Base-by-base conservation (phyloP, 164 flowering plant species). In the Malania oleifera region DNA sequence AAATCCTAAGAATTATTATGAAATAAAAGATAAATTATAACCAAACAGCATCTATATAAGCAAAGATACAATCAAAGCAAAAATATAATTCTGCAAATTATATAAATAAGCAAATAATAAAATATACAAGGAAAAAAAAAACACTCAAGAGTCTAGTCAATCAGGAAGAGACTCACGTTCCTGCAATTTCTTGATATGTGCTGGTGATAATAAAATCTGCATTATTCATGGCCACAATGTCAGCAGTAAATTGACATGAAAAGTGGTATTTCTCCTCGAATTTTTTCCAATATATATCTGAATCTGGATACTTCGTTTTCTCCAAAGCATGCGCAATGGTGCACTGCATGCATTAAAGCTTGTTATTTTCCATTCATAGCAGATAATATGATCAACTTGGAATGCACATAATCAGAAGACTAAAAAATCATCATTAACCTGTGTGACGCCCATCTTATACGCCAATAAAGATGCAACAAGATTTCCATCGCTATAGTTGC, bases 401-500 rank as follows among this genome's bases (percentile, higher is more conserved):
- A 18, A 28, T 52, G 55, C 37, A 52, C 13, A 20, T 43, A 1
- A 29, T 3, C 1, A 56, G 19, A 53, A 38, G 60, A 63, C 20
- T 8, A 14, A 40, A 25, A 40, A 31, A 31, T 19, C 23, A 61
- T 19, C 23, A 43, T 67, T 51, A 15, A 93, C 99, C 92, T 90
- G 95, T 35, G 96, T 93, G 45, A 90, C 83, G 59, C 99, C 99
- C 72, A 88, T 73, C 57, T 86, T 88, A 65, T 82, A 59, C 14
- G 97, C 71, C 65, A 93, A 69, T 59, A 93, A 71, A 49, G 96
- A 83, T 45, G 97, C 97, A 53, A 93, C 99, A 53, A 93, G 91
- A 79, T 93, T 93, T 49, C 99, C 99, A 70, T 93, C 99, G 75
- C 98, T 93, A 63, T 93, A 93, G 72, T 93, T 93, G 37, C 99